Conservation (phyloP, 495 filamentous ascomycete genomes). For the Penicillium angulare region DNA sequence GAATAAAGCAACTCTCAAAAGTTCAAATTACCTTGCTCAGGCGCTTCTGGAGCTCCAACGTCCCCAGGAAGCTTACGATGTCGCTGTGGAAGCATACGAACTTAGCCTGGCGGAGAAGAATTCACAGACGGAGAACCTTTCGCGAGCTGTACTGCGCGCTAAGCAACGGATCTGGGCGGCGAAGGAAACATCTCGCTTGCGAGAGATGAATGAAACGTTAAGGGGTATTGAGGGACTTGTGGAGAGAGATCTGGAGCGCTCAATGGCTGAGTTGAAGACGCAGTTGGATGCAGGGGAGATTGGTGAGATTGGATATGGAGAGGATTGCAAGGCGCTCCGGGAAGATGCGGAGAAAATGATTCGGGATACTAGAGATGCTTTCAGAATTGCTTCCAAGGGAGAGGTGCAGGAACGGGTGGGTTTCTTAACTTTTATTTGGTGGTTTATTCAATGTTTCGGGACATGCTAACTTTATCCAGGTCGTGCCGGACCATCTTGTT, state of each 20-base stretch:
- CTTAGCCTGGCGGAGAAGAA: slow-evolving; percentile 60
- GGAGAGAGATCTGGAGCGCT: slow-evolving; percentile 52
- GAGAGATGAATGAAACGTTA: slow-evolving; percentile 47
- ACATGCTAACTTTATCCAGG: slow-evolving; percentile 28
- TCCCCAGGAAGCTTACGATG: slow-evolving; percentile 70
- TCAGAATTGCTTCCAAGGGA: slow-evolving; percentile 48
- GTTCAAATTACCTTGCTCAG: slow-evolving; percentile 78
- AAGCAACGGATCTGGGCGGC: slow-evolving; percentile 66
- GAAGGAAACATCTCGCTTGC: slow-evolving; percentile 47
- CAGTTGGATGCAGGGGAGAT: slow-evolving; percentile 45
- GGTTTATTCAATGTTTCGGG: neutral
- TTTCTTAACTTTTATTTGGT: slow-evolving; percentile 3
- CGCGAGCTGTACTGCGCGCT: slow-evolving; percentile 65
- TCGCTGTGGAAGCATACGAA: slow-evolving; percentile 71
- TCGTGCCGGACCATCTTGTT: slow-evolving; percentile 83
- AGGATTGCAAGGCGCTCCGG: slow-evolving; percentile 40
- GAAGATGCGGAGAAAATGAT: slow-evolving; percentile 52
- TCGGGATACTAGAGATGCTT: slow-evolving; percentile 45
- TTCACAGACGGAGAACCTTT: slow-evolving; percentile 62
- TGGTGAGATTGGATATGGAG: slow-evolving; percentile 42
- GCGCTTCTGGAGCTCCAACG: slow-evolving; percentile 73
- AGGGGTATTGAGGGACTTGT: slow-evolving; percentile 48
- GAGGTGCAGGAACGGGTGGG: slow-evolving; percentile 62
- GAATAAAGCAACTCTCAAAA: slow-evolving; percentile 65
- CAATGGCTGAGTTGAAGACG: slow-evolving; percentile 49